Percentiles rank a stretch among this genome's conserved stretches.
Evolutionary conservation across 148 eudicot genomes (phyloP).

Genomic region (Selenicereus undatus): DNA sequence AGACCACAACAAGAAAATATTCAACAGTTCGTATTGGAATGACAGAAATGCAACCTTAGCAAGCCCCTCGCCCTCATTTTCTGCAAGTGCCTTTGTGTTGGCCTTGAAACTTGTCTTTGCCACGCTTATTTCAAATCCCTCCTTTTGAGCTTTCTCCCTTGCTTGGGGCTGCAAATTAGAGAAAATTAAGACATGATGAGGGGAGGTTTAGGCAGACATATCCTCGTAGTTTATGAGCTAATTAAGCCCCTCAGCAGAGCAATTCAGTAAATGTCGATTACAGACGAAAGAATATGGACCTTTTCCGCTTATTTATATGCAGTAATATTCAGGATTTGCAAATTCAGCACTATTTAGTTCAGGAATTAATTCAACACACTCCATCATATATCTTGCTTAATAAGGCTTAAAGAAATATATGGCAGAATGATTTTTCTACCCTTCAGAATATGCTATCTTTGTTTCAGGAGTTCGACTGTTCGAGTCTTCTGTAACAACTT

Average conservation of each 20-base stretch:
- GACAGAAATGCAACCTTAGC: conserved; percentile 67
- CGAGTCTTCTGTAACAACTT: not conserved
- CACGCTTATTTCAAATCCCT: conserved; percentile 78
- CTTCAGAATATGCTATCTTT: not conserved
- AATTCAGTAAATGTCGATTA: not conserved
- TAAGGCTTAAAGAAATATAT: not conserved
- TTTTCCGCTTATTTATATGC: not conserved
- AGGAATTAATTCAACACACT: no score
- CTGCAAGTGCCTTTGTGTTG: conserved; percentile 97
- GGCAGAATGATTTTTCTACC: not conserved
- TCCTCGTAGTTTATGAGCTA: conserved; percentile 3
- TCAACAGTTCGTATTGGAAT: not conserved
- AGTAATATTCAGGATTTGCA: no score
- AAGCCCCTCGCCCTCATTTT: conserved; percentile 98
- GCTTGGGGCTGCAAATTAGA: conserved; percentile 80
- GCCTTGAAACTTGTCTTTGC: conserved; percentile 99
- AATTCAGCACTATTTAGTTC: not conserved
- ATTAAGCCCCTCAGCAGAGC: not conserved
- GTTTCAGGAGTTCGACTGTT: not conserved
- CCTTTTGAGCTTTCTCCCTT: conserved; percentile 90
- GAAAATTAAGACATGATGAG: conserved; percentile 1
- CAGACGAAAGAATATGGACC: not conserved
- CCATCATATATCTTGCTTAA: not conserved
- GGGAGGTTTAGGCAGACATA: not conserved
- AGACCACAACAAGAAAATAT: not conserved